These are phyloP conservation scores for Pythium rhizo-oryzae DNA, from an alignment of 352 stramenopile genomes.

Conservation along the genomic window DNA sequence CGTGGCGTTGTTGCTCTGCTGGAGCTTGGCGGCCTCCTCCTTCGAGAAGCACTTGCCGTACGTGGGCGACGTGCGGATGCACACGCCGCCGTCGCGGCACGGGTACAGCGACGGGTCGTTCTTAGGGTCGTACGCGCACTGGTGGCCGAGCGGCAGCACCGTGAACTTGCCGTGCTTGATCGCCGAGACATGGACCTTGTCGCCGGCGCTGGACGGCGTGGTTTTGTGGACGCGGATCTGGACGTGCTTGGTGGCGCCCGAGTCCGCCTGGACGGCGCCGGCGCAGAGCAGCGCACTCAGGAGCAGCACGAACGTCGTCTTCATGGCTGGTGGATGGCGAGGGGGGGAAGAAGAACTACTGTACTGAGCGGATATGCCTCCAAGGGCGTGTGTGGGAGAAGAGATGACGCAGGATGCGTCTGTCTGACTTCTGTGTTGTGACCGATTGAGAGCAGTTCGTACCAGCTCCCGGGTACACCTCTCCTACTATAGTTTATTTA, in stretches of 20 bases:
- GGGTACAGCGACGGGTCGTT: slow-evolving; percentile 61
- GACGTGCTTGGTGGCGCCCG: slow-evolving; percentile 22
- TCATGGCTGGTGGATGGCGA: neutral
- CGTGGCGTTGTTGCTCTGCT: neutral
- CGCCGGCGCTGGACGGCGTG: slow-evolving; percentile 1
- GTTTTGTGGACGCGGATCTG: slow-evolving; percentile 42
- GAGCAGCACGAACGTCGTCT: neutral
- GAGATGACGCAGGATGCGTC: too few relatives aligned
- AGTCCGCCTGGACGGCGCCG: slow-evolving; percentile 17
- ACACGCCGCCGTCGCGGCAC: slow-evolving; percentile 46
- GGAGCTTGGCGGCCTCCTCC: slow-evolving; percentile 17
- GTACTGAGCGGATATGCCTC: too few relatives aligned
- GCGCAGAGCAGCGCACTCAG: neutral
- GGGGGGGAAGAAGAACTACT: too few relatives aligned
- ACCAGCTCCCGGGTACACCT: too few relatives aligned
- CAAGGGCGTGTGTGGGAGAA: too few relatives aligned
- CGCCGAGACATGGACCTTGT: neutral
- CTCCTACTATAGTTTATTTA: too few relatives aligned
- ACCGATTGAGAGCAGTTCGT: too few relatives aligned
- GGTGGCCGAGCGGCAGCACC: slow-evolving; percentile 53
- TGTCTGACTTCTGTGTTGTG: too few relatives aligned
- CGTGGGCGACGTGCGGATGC: slow-evolving; percentile 56
- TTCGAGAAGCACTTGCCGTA: slow-evolving; percentile 51
- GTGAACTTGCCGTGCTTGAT: slow-evolving; percentile 47
- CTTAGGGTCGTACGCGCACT: slow-evolving; percentile 62